A percentile compares a stretch with the other conserved stretches of the same genome.
These are phyloP conservation scores for Straminergon stramineum DNA, from an alignment of 225 moss, liverwort and hornwort genomes.

Conservation along the genomic window DNA sequence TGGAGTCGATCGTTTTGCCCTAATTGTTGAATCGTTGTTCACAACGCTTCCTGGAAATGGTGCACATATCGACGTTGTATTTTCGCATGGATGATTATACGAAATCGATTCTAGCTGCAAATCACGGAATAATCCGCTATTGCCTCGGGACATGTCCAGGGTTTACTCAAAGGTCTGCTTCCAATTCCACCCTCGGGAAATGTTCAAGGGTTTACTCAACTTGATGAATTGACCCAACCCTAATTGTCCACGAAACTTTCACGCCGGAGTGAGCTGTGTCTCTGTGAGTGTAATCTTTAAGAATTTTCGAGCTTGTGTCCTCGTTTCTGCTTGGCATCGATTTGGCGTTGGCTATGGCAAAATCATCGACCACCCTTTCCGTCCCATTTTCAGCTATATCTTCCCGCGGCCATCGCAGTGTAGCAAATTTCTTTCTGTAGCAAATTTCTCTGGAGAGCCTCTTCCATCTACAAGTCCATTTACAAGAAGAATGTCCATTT, in stretches of 20 bases:
- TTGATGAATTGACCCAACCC: neutral
- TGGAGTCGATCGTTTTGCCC: neutral
- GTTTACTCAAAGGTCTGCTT: neutral
- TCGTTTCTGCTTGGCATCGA: neutral
- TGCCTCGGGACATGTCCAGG: neutral
- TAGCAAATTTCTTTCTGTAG: too few species aligned
- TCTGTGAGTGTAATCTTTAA: neutral
- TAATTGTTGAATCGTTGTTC: neutral
- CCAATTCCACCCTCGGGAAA: too few species aligned
- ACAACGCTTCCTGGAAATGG: neutral
- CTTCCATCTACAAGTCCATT: too few species aligned
- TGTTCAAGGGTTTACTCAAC: too few species aligned
- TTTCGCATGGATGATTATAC: neutral
- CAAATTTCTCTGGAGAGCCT: too few species aligned
- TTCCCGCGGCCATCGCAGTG: too few species aligned
- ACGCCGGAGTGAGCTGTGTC: neutral
- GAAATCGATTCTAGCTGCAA: neutral
- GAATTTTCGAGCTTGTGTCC: neutral
- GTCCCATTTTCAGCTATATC: too few species aligned
- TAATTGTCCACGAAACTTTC: too few species aligned
- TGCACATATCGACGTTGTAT: neutral
- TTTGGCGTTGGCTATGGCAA: neutral
- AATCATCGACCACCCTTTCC: neutral
- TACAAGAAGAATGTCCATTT: too few species aligned
- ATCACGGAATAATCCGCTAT: neutral